Evolutionary conservation across 305 asterid species (phyloP).

Genomic region (Fraxinus paxiana): DNA sequence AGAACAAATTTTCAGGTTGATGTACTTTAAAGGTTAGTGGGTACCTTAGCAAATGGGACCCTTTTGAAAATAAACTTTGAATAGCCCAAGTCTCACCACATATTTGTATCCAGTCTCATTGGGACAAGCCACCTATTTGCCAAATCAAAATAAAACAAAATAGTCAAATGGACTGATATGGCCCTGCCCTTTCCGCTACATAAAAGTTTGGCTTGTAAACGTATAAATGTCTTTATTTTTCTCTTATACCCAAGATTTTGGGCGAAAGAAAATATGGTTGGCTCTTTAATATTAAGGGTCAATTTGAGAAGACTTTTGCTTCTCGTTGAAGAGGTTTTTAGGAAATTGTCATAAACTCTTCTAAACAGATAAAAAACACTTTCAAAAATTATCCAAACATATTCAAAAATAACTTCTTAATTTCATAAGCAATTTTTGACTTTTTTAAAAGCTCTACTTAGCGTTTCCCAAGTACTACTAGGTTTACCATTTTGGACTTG

Average conservation of each 20-base stretch:
- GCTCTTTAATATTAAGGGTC: neutral
- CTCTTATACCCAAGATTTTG: neutral
- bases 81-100: neutral
- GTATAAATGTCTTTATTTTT: neutral
- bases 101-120: neutral
- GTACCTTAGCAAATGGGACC: slow-evolving; percentile 27
- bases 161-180: neutral
- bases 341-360: neutral
- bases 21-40: slow-evolving; percentile 15
- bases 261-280: neutral
- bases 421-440: neutral
- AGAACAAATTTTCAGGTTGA: neutral
- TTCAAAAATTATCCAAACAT: neutral
- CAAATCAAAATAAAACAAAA: neutral
- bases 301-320: neutral
- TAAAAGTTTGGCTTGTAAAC: neutral
- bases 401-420: neutral
- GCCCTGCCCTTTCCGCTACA: neutral
- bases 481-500: neutral
- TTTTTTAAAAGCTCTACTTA: neutral
- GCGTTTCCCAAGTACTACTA: neutral
- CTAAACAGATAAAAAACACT: neutral
- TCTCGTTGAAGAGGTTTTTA: neutral
- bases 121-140: neutral
- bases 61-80: neutral